These are phyloP conservation scores for Datura wrightii DNA, from an alignment of 257 asterid species.

Conservation along the genomic window DNA sequence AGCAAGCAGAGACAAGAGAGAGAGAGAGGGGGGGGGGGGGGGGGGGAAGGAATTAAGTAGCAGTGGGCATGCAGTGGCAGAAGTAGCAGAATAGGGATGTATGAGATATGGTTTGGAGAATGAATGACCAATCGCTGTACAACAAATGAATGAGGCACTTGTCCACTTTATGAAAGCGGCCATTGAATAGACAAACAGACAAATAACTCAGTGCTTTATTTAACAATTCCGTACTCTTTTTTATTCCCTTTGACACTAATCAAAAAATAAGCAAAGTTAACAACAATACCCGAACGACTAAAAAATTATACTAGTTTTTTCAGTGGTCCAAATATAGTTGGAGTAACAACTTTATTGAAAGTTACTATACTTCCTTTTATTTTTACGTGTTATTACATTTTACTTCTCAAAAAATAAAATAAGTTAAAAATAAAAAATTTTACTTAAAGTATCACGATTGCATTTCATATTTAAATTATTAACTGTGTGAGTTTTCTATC, in stretches of 20 bases:
- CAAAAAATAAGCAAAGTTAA: too few species aligned
- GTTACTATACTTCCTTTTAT: too few species aligned
- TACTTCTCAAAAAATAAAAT: too few species aligned
- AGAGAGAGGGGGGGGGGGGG: too few species aligned
- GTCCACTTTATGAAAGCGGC: slow-evolving; percentile 63
- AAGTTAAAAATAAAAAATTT: too few species aligned
- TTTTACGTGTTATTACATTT: too few species aligned
- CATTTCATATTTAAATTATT: too few species aligned
- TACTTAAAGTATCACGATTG: too few species aligned
- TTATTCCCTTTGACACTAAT: too few species aligned
- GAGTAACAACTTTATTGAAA: background rate
- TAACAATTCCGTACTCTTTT: background rate
- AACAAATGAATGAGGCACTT: background rate
- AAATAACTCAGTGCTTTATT: background rate
- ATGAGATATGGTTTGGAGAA: background rate
- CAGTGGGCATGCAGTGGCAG: background rate
- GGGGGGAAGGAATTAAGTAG: background rate
- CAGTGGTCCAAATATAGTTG: background rate
- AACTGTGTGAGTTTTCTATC: too few species aligned
- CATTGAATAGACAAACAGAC: slow-evolving; percentile 50
- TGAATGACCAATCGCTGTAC: slow-evolving; percentile 35
- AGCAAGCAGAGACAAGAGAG: background rate
- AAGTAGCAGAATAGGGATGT: background rate
- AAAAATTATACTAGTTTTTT: too few species aligned
- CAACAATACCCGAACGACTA: too few species aligned